Percentiles rank a stretch among this genome's conserved stretches.
phyloP scores from a whole-genome alignment of 257 asterid genomes.

The Nemophila menziesii region DNA sequence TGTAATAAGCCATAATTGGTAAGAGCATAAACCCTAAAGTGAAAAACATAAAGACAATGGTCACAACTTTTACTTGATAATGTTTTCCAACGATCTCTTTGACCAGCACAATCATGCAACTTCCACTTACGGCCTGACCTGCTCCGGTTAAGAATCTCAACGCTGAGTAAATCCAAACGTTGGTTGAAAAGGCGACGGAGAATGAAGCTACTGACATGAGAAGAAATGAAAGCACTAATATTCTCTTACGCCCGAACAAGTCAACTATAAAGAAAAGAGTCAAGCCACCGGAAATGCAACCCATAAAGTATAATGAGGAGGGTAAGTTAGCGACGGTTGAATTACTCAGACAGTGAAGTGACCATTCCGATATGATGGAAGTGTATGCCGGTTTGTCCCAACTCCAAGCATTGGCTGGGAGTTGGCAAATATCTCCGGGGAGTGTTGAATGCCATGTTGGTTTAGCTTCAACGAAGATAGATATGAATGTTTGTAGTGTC shows the following conservation, averaged over 20 bases:
- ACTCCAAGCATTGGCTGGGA: not conserved
- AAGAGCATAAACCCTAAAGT: not conserved
- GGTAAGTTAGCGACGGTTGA: not conserved
- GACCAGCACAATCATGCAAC: not conserved
- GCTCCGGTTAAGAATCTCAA: not conserved
- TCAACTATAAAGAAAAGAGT: not conserved
- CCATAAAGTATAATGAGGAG: not conserved
- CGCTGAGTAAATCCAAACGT: not conserved
- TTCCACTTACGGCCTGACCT: not conserved
- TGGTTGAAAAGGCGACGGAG: not conserved
- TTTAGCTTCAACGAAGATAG: not conserved
- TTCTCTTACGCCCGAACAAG: not conserved
- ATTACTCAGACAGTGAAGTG: not conserved
- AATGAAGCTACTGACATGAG: not conserved
- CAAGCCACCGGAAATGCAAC: not conserved
- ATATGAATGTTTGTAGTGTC: not conserved
- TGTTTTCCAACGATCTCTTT: not conserved
- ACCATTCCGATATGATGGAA: not conserved
- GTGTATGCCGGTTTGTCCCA: not conserved
- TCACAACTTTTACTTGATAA: not conserved
- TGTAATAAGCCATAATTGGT: not conserved
- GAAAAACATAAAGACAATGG: not conserved
- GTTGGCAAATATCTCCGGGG: not conserved
- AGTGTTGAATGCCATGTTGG: not conserved
- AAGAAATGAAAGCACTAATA: not conserved